These are phyloP conservation scores for Acacia confusa DNA, from an alignment of 306 rosid genomes.

Conservation along the genomic window DNA sequence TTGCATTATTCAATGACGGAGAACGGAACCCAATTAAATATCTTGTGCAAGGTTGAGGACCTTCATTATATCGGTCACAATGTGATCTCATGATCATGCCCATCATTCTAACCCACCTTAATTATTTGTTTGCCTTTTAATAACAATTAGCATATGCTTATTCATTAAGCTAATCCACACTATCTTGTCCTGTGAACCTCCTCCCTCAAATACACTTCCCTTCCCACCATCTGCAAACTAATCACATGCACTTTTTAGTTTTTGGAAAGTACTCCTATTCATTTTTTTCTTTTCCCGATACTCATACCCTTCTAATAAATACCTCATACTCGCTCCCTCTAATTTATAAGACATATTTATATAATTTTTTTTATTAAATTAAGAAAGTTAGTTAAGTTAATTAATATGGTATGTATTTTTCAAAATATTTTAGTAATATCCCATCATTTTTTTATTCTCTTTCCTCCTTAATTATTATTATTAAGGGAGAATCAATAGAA, in stretches of 20 bases:
- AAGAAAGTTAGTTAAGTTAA: too few species aligned
- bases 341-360: too few species aligned
- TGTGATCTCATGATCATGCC: background rate
- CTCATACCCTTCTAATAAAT: background rate
- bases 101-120: background rate
- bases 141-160: background rate
- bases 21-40: background rate
- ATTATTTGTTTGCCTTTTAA: background rate
- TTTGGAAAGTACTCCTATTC: background rate
- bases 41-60: background rate
- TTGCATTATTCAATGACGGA: background rate
- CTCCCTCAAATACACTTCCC: background rate
- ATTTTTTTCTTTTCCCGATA: background rate
- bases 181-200: slow-evolving; percentile 7
- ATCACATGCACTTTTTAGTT: background rate
- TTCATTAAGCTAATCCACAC: background rate
- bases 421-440: too few species aligned
- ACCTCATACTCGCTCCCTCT: too few species aligned
- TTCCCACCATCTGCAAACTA: background rate
- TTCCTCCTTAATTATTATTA: too few species aligned
- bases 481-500: too few species aligned
- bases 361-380: too few species aligned
- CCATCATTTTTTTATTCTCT: too few species aligned
- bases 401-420: too few species aligned
- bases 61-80: background rate